phyloP scores from a whole-genome alignment of 768 basidiomycete genomes.

The Agaricus blazei region DNA sequence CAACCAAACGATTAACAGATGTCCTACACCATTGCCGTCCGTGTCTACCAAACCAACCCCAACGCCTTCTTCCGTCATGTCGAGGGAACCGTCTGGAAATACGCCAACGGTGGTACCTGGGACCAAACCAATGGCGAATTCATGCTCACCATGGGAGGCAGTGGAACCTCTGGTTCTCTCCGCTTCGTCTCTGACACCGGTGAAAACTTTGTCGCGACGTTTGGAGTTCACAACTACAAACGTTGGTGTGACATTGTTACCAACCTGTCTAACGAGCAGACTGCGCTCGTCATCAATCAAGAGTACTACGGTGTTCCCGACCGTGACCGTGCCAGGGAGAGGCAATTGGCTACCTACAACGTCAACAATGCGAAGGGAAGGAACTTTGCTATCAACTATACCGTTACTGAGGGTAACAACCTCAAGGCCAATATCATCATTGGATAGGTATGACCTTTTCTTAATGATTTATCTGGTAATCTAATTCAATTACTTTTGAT shows the following conservation, averaged over 20 bases:
- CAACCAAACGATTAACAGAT: background rate
- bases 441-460: background rate
- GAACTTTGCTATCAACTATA: background rate
- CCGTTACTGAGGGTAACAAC: background rate
- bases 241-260: background rate
- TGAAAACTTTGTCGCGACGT: background rate
- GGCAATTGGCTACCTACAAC: background rate
- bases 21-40: background rate
- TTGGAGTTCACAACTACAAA: background rate
- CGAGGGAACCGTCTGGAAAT: background rate
- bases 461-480: too few relatives aligned
- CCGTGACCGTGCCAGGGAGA: background rate
- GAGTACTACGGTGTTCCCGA: background rate
- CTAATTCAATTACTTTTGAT: too few relatives aligned
- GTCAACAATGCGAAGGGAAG: background rate
- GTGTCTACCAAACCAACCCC: background rate
- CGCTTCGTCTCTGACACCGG: background rate
- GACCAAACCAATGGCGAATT: background rate
- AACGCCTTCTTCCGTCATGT: background rate
- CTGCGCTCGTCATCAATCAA: background rate
- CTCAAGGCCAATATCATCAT: background rate
- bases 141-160: background rate
- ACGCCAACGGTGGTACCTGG: background rate
- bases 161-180: background rate
- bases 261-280: background rate